These are phyloP conservation scores for Hypsizygus ulmarius DNA, from an alignment of 1,284 basidiomycete species.

Conservation along the genomic window DNA sequence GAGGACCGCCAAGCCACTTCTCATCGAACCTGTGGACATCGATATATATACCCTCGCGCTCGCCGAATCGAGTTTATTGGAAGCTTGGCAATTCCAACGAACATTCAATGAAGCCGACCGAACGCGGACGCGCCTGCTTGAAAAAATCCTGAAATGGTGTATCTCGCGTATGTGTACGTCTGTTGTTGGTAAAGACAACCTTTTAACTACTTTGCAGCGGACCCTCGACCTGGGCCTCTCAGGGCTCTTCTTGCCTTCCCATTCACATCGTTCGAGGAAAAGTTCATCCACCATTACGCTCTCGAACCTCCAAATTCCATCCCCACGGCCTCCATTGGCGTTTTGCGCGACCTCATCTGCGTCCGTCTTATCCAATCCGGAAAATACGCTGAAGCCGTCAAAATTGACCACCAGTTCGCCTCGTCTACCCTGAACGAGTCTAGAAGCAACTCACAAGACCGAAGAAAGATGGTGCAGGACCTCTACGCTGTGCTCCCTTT, in stretches of 20 bases:
- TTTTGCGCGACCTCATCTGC: constrained; percentile 79
- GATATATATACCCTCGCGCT: constrained; percentile 65
- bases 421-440: constrained; percentile 35
- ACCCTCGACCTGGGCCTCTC: constrained; percentile 53
- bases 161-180: constrained; percentile 55
- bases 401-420: constrained; percentile 67
- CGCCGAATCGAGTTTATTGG: constrained; percentile 56
- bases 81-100: constrained; percentile 72
- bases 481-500: constrained; percentile 31
- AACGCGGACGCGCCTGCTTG: constrained; percentile 52
- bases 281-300: constrained; percentile 53
- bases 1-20: constrained; percentile 63
- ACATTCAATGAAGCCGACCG: constrained; percentile 58
- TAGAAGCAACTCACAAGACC: constrained; percentile 40
- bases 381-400: constrained; percentile 68
- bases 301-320: constrained; percentile 52
- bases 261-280: constrained; percentile 60
- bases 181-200: neutral
- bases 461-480: constrained; percentile 61
- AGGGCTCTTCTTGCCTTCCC: constrained; percentile 62
- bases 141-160: constrained; percentile 64
- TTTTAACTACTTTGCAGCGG: constrained; percentile 40
- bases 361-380: constrained; percentile 77
- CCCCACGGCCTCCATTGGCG: constrained; percentile 46
- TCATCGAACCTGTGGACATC: constrained; percentile 65